These are phyloP conservation scores for Buddleja alternifolia DNA, from an alignment of 257 asterid species.

Conservation along the genomic window DNA sequence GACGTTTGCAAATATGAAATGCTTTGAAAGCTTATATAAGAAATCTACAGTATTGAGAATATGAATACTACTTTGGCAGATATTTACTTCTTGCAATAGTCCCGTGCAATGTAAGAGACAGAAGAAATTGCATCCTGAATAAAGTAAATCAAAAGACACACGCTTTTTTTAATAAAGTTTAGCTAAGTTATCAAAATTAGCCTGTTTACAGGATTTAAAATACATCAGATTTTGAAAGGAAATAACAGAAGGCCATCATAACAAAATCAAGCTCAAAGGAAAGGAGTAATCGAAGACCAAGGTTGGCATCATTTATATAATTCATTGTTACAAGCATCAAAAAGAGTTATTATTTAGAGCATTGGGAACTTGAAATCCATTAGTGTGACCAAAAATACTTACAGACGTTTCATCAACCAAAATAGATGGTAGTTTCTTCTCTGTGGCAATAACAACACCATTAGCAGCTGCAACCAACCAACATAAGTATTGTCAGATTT, in stretches of 20 bases:
- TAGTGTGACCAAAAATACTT: constrained; percentile 39
- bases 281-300: neutral
- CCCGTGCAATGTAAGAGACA: neutral
- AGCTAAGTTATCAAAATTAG: neutral
- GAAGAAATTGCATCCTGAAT: neutral
- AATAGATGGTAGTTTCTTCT: constrained; percentile 94
- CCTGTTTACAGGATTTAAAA: neutral
- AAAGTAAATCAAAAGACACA: neutral
- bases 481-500: constrained; percentile 15
- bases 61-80: neutral
- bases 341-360: neutral
- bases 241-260: neutral
- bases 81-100: neutral
- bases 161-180: too few species aligned
- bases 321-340: neutral
- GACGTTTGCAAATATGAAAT: neutral
- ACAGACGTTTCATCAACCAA: constrained; percentile 98
- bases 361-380: neutral
- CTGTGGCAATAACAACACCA: constrained; percentile 99
- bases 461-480: constrained; percentile 79
- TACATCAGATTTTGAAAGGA: neutral
- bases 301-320: neutral
- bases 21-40: neutral
- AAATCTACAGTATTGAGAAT: constrained; percentile 4
- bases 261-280: neutral